Evolutionary conservation across 176 grass and related monocot genomes (phyloP).

Genomic region (Olyra latifolia): DNA sequence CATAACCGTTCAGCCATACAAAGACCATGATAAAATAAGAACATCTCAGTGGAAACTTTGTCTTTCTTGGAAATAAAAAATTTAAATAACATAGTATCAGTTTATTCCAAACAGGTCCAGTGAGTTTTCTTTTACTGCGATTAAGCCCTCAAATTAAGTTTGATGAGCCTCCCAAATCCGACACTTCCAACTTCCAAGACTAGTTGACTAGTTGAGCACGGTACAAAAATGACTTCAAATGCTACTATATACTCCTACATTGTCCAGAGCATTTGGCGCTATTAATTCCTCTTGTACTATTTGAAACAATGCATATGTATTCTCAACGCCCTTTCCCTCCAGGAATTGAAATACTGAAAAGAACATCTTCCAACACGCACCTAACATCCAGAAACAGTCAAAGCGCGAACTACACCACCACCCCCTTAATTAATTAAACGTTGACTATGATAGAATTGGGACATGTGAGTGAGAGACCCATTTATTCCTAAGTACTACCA

Average conservation of each 20-base stretch:
- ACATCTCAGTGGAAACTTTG: too few species aligned
- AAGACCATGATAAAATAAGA: too few species aligned
- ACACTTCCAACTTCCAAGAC: neutral
- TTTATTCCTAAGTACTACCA: too few species aligned
- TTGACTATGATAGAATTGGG: too few species aligned
- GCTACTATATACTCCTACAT: neutral
- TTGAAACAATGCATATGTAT: neutral
- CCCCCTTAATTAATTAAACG: neutral
- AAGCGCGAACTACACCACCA: neutral
- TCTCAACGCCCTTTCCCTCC: neutral
- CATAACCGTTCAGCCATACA: too few species aligned
- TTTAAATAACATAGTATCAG: too few species aligned
- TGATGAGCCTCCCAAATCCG: neutral
- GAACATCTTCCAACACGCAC: neutral
- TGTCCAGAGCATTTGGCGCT: neutral
- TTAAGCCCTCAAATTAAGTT: neutral
- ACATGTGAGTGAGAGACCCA: too few species aligned
- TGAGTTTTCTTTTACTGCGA: neutral
- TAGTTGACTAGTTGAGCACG: too few species aligned
- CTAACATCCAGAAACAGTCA: constrained; percentile 20
- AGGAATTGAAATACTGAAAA: neutral
- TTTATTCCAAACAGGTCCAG: neutral
- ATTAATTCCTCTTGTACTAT: too few species aligned
- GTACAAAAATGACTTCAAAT: neutral
- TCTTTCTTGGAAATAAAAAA: too few species aligned